A percentile compares a stretch with the other conserved stretches of the same genome.
Evolutionary conservation across 805 yeast species (phyloP).

Genomic region (Lachancea dasiensis): DNA sequence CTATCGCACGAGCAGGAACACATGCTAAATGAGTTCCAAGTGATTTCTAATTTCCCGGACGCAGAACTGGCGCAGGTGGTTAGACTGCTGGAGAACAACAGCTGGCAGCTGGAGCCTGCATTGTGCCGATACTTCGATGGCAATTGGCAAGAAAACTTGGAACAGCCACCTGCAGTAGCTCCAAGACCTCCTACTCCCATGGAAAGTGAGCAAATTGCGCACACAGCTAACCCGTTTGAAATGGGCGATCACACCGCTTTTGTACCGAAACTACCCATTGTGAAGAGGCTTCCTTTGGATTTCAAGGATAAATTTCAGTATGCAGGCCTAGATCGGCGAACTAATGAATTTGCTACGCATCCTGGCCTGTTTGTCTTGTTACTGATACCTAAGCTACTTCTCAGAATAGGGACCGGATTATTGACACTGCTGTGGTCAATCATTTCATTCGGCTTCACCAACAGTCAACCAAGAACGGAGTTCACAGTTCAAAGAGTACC

Average conservation of each 20-base stretch:
- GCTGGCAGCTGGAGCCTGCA: slow-evolving; percentile 59
- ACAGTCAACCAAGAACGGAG: slow-evolving; percentile 10
- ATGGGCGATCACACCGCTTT: slow-evolving; percentile 2
- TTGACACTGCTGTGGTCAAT: slow-evolving; percentile 20
- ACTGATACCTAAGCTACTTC: slow-evolving; percentile 47
- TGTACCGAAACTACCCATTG: slow-evolving; percentile 30
- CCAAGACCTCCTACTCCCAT: slow-evolving; percentile 7
- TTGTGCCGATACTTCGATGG: slow-evolving; percentile 58
- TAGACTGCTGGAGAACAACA: slow-evolving; percentile 42
- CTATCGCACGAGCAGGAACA: slow-evolving; percentile 39
- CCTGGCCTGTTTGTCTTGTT: slow-evolving; percentile 48
- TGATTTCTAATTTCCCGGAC: slow-evolving; percentile 45
- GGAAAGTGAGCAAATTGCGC: background rate
- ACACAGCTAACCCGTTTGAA: slow-evolving; percentile 5
- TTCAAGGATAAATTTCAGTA: slow-evolving; percentile 22
- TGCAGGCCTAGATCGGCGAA: slow-evolving; percentile 21
- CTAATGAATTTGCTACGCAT: slow-evolving; percentile 12
- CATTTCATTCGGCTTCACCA: slow-evolving; percentile 18
- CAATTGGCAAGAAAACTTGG: slow-evolving; percentile 32
- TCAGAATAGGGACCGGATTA: slow-evolving; percentile 19
- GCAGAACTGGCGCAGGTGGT: slow-evolving; percentile 43
- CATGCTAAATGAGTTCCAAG: slow-evolving; percentile 43
- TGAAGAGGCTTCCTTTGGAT: slow-evolving; percentile 31
- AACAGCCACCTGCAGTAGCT: slow-evolving; percentile 1
- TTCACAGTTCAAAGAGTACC: slow-evolving; percentile 23